Evolutionary conservation across 306 rosid species (phyloP).

Genomic region (Cucumis hystrix): DNA sequence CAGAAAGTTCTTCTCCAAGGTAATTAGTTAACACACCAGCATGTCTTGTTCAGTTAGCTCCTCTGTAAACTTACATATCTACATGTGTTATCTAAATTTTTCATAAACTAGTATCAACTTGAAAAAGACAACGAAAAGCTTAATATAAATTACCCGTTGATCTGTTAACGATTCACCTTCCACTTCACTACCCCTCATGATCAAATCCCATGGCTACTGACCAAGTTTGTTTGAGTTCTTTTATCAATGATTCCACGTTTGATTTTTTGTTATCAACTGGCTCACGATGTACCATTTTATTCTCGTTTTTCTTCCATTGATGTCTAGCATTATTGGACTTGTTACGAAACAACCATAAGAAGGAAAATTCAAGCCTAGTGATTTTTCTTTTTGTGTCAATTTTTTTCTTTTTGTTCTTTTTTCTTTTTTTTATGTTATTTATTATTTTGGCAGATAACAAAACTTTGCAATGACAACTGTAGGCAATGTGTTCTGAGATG

Average conservation of each 20-base stretch:
- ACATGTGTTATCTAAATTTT: neutral
- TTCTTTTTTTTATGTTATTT: neutral
- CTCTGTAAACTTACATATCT: neutral
- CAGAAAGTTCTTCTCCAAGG: slow-evolving; percentile 6
- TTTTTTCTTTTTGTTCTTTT: neutral
- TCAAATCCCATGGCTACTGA: neutral
- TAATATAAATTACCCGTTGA: neutral
- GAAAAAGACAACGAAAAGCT: neutral
- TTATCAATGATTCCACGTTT: neutral
- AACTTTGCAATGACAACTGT: slow-evolving; percentile 1
- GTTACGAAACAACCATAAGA: neutral
- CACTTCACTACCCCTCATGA: neutral
- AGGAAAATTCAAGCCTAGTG: neutral
- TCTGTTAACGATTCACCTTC: neutral
- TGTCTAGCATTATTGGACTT: neutral
- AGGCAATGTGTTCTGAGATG: slow-evolving; percentile 7
- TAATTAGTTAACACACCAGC: neutral
- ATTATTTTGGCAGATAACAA: slow-evolving; percentile 1
- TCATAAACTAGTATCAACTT: neutral
- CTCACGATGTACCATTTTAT: neutral
- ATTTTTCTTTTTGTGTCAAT: neutral
- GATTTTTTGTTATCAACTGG: neutral
- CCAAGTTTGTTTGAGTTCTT: neutral
- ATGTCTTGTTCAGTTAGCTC: neutral
- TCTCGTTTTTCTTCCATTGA: neutral